A percentile compares a stretch with the other conserved stretches of the same genome.
Evolutionary conservation across 2,329 filamentous ascomycete genomes (phyloP).

Genomic region (Cordyceps javanica): DNA sequence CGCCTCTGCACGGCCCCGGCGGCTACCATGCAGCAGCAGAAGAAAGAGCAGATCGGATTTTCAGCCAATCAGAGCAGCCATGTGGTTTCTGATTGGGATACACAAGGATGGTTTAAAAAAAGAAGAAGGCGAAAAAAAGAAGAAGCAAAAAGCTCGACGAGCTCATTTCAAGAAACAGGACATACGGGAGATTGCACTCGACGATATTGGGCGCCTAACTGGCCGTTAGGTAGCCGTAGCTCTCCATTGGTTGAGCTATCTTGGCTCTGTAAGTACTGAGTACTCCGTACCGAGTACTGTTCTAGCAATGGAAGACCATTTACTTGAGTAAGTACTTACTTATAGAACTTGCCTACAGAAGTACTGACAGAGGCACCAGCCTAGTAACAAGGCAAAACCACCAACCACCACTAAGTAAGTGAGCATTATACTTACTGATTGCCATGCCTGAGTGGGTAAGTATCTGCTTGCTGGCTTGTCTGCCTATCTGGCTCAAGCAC

Average conservation of each 20-base stretch:
- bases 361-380: too few species aligned
- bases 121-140: neutral
- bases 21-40: neutral
- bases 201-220: neutral
- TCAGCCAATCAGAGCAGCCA: neutral
- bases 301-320: neutral
- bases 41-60: neutral
- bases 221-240: neutral
- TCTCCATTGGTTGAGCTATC: neutral
- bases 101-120: neutral
- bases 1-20: neutral
- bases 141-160: neutral
- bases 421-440: too few species aligned
- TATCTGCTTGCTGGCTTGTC: too few species aligned
- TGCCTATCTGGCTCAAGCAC: too few species aligned
- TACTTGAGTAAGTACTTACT: neutral
- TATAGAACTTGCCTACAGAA: neutral
- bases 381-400: too few species aligned
- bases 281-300: too few species aligned
- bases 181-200: neutral
- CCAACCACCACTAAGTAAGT: too few species aligned
- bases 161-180: neutral
- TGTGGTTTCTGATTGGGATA: neutral
- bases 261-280: too few species aligned
- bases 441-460: too few species aligned